Evolutionary conservation across 305 asterid species (phyloP).

Genomic region (Coffea humblotiana): DNA sequence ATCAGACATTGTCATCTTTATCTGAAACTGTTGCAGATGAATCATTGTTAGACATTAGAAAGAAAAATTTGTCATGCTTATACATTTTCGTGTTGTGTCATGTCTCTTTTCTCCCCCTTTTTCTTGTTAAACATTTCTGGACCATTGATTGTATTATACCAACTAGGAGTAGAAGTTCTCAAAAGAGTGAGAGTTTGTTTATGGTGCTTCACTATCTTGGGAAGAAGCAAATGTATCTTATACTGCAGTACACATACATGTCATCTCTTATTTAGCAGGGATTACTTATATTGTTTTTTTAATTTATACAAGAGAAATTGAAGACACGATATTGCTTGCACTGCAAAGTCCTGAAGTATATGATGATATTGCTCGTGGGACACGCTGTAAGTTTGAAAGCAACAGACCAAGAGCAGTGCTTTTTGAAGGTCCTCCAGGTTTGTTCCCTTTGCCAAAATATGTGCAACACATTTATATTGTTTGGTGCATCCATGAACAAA

Average conservation of each 20-base stretch:
- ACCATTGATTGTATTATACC: too few species aligned
- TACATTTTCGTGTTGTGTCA: neutral
- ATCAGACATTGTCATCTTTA: neutral
- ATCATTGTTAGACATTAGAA: neutral
- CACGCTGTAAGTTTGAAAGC: conserved; percentile 88
- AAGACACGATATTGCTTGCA: conserved; percentile 89
- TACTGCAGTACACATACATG: neutral
- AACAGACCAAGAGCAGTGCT: conserved; percentile 96
- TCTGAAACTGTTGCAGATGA: neutral
- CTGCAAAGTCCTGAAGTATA: conserved; percentile 90
- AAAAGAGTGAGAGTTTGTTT: neutral
- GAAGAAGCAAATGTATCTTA: neutral
- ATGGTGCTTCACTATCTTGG: neutral
- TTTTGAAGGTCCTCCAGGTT: conserved; percentile 99
- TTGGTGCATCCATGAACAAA: neutral
- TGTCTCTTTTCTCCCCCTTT: neutral
- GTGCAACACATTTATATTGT: neutral
- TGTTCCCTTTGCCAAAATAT: conserved; percentile 29
- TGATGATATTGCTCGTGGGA: conserved; percentile 93
- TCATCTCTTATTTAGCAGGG: neutral
- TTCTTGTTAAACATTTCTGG: neutral
- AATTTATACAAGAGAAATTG: conserved; percentile 59
- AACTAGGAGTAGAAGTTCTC: too few species aligned
- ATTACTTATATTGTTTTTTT: conserved; percentile 14
- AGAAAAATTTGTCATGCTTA: neutral